phyloP scores from a whole-genome alignment of 192 early-diverging fungal genomes.

The Chytriomyces sp. region DNA sequence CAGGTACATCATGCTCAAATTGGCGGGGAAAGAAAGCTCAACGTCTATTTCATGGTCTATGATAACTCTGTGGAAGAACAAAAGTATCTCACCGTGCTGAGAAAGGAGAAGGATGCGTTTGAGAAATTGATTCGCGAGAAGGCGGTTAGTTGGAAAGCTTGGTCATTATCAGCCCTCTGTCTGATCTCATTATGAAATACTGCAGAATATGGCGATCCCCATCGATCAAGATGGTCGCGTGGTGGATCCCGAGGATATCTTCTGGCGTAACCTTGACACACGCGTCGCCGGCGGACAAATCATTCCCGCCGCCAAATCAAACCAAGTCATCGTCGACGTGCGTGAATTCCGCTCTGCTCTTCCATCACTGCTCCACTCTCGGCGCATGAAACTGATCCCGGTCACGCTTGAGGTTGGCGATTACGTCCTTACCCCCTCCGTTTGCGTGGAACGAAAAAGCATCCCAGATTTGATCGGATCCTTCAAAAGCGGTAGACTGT shows the following conservation, averaged over 20 bases:
- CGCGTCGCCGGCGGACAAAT: constrained; percentile 67
- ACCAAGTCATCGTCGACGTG: constrained; percentile 78
- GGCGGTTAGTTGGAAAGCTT: constrained; percentile 52
- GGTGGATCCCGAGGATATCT: constrained; percentile 48
- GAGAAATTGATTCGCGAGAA: constrained; percentile 89
- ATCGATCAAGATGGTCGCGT: constrained; percentile 63
- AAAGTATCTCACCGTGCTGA: constrained; percentile 77
- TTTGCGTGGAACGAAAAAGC: constrained; percentile 93
- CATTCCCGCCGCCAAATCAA: constrained; percentile 16
- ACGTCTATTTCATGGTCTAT: constrained; percentile 93
- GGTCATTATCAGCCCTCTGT: neutral
- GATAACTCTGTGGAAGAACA: constrained; percentile 96
- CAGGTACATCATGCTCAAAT: constrained; percentile 64
- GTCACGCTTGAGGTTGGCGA: constrained; percentile 92
- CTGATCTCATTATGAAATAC: neutral
- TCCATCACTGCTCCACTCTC: constrained; percentile 81
- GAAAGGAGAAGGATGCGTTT: constrained; percentile 92
- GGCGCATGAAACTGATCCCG: constrained; percentile 73
- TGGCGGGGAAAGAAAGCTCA: constrained; percentile 52
- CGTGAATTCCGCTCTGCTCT: constrained; percentile 91
- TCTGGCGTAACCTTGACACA: constrained; percentile 59
- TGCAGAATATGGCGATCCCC: constrained; percentile 78
- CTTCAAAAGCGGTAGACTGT: constrained; percentile 81
- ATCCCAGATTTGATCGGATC: constrained; percentile 85
- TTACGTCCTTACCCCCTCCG: constrained; percentile 82